These are phyloP conservation scores for Crithidia brevicula DNA, from an alignment of 208 protist genomes.

Conservation along the genomic window DNA sequence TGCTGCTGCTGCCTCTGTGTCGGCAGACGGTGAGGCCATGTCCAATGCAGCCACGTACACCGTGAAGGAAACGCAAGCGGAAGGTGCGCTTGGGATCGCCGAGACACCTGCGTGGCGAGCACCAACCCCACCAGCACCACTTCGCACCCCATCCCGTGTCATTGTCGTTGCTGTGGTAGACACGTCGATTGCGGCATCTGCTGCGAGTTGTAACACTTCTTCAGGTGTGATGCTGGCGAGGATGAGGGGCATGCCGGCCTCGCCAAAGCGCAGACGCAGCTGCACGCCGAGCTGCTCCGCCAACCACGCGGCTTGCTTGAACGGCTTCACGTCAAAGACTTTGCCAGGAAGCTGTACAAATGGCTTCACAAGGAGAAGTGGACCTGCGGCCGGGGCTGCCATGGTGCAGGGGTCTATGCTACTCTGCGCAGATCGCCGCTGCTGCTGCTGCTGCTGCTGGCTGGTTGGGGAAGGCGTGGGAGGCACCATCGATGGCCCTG, in stretches of 20 bases:
- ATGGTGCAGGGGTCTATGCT: not conserved
- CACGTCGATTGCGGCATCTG: not conserved
- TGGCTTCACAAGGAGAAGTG: not conserved
- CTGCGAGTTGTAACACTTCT: not conserved
- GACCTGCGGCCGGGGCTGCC: not conserved
- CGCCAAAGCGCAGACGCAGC: constrained; percentile 46
- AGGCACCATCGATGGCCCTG: not conserved
- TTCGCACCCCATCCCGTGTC: not conserved
- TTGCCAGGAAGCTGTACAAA: constrained; percentile 52
- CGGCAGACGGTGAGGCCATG: not conserved
- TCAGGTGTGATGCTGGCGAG: constrained; percentile 29
- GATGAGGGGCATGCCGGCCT: constrained; percentile 39
- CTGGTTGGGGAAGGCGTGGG: constrained; percentile 5
- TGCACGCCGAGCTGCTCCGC: constrained; percentile 59
- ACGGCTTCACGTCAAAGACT: constrained; percentile 60
- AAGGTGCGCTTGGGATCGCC: too few species aligned
- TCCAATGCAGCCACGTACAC: constrained; percentile 33
- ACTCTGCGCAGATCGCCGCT: not conserved
- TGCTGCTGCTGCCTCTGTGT: not conserved
- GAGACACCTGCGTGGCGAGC: not conserved
- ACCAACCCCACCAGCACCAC: too few species aligned
- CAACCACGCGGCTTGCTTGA: constrained; percentile 49
- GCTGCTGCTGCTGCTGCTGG: constrained; percentile 20
- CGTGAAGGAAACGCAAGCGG: constrained; percentile 21
- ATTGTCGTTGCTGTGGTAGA: not conserved